Evolutionary conservation across 2,329 filamentous ascomycete genomes (phyloP), one percentile per base, ranked within the genome.

Genomic region (Cyphellophora europaea): DNA sequence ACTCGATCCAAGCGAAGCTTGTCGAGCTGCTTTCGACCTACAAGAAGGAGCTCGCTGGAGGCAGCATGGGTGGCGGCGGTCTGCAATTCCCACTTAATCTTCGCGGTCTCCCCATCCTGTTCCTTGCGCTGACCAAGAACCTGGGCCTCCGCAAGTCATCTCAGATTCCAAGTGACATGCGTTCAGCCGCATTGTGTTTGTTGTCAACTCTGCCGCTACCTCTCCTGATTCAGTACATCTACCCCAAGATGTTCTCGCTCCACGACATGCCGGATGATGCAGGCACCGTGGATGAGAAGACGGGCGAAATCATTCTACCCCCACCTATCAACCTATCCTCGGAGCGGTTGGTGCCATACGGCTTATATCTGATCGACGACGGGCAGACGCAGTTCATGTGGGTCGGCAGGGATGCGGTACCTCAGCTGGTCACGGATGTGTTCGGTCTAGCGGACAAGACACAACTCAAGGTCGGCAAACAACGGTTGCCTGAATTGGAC

Each of bases 351-450:
- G 84, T 86, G 3, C 75, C 87, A 1, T 94, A 93, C 54, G 91
- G 91, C 17, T 67, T 98, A 12, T 98, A 98, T 60, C 73, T 98
- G 38, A 91, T 98, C 50, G 91, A 98, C 51, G 91, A 98, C 53
- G 88, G 88, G 3, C 89, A 95, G 61, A 95, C 86, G 5, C 91
- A 98, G 57, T 98, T 98, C 71, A 64, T 98, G 31, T 98, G 91
- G 91, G 73, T 96, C 13, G 91, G 91, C 11, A 79, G 88, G 21
- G 89, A 98, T 48, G 82, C 89, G 1, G 86, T 98, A 17, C 86
- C 87, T 2, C 86, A 93, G 54, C 72, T 98, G 19, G 68, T 96
- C 27, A 62, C 72, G 34, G 91, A 98, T 51, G 89, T 96, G 5
- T 98, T 98, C 56, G 89, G 87, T 15, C 71, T 91, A 8, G 71